Conservation (phyloP, 2,329 filamentous ascomycete genomes). For the Verticillium nonalfalfae region DNA sequence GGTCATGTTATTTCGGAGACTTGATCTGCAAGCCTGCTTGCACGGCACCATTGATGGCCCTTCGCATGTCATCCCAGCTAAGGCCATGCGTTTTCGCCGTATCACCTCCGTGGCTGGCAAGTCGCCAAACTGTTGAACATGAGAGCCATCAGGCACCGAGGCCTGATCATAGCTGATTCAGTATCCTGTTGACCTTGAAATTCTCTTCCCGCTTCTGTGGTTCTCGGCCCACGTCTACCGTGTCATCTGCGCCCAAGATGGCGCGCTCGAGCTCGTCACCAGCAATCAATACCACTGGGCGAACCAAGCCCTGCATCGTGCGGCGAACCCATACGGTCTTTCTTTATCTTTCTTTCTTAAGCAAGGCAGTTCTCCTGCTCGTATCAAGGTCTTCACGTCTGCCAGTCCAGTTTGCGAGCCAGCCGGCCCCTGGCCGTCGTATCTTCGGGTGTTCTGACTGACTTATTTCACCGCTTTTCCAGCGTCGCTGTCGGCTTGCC, state of each 20-base stretch:
- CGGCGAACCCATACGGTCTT: not conserved
- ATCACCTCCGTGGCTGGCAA: not conserved
- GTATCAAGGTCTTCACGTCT: not conserved
- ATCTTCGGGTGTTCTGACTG: not conserved
- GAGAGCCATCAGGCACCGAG: not conserved
- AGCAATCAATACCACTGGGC: not conserved
- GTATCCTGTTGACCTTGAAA: too few species aligned
- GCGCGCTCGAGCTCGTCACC: not conserved
- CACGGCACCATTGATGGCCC: not conserved
- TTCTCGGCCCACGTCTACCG: not conserved
- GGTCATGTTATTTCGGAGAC: not conserved
- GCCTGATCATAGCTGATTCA: not conserved
- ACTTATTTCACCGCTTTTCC: not conserved
- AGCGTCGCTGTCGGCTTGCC: not conserved
- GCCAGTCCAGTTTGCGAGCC: not conserved
- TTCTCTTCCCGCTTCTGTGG: not conserved
- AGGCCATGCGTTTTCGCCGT: not conserved
- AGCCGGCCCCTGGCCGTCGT: not conserved
- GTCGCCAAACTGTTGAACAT: not conserved
- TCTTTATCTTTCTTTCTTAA: not conserved
- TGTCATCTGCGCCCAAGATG: not conserved
- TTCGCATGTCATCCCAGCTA: not conserved
- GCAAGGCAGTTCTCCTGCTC: not conserved
- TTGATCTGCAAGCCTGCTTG: not conserved
- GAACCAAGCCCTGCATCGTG: not conserved